phyloP scores from a whole-genome alignment of 2,329 filamentous ascomycete genomes.

The Aspergillus neoniger region DNA sequence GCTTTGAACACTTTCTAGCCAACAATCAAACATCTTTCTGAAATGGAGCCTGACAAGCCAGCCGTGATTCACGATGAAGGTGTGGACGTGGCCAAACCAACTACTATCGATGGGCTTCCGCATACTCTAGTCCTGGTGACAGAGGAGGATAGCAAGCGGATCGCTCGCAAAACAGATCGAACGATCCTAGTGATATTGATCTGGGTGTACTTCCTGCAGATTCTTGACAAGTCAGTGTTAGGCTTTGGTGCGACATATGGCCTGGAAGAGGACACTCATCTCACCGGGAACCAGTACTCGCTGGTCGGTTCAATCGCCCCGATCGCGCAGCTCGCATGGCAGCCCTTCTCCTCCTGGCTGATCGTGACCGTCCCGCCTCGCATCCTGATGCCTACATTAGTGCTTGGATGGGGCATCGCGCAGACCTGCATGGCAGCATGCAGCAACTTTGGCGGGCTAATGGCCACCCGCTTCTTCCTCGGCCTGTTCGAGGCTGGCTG shows the following conservation, averaged over 20 bases:
- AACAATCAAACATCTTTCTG: neutral
- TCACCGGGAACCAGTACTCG: constrained; percentile 59
- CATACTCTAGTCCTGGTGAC: constrained; percentile 26
- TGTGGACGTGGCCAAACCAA: neutral
- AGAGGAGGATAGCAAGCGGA: constrained; percentile 52
- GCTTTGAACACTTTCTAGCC: too few species aligned
- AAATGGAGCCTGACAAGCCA: constrained; percentile 10
- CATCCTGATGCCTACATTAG: constrained; percentile 56
- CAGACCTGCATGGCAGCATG: constrained; percentile 52
- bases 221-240: constrained; percentile 61
- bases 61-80: neutral
- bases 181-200: constrained; percentile 54
- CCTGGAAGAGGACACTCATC: constrained; percentile 51
- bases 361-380: constrained; percentile 64
- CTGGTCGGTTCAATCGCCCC: constrained; percentile 59
- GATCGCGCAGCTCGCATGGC: constrained; percentile 63
- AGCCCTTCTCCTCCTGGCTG: constrained; percentile 60
- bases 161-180: constrained; percentile 63
- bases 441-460: constrained; percentile 49
- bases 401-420: constrained; percentile 53
- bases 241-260: constrained; percentile 62
- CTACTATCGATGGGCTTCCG: neutral
- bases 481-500: constrained; percentile 57
- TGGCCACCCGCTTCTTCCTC: constrained; percentile 55
- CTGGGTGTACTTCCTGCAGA: constrained; percentile 52